Percentiles rank a stretch among this genome's conserved stretches.
Evolutionary conservation across 345 rosid species (phyloP).

Genomic region (Murraya paniculata): DNA sequence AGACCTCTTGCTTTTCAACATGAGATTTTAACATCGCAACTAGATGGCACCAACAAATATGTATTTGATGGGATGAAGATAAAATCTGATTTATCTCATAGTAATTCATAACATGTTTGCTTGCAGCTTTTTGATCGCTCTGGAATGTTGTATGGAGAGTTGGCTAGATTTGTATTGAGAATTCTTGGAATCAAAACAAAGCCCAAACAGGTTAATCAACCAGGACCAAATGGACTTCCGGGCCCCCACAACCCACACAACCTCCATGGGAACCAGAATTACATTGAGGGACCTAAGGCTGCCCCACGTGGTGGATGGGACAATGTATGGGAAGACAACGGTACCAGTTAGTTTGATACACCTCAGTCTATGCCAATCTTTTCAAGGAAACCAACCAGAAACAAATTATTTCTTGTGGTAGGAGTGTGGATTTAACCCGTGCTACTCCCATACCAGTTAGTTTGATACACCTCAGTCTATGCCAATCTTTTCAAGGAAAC

Average conservation of each 20-base stretch:
- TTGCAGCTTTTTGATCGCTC: conserved; percentile 88
- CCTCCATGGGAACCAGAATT: conserved; percentile 53
- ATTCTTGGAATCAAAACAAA: conserved; percentile 78
- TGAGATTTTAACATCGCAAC: too few species aligned
- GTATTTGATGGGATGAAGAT: neutral
- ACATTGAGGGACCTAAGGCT: conserved; percentile 69
- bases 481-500: neutral
- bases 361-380: neutral
- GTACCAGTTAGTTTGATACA: conserved; percentile 22
- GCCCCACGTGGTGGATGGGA: conserved; percentile 86
- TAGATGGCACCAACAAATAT: too few species aligned
- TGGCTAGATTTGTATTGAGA: conserved; percentile 90
- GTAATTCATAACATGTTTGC: conserved; percentile 14
- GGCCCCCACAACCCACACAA: conserved; percentile 48
- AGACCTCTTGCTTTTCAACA: too few species aligned
- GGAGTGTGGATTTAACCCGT: conserved; percentile 1
- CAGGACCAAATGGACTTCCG: conserved; percentile 61
- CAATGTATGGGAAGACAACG: conserved; percentile 68
- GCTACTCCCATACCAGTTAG: conserved; percentile 21
- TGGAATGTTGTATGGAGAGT: conserved; percentile 84
- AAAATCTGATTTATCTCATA: neutral
- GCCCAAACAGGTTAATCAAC: conserved; percentile 60
- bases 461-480: neutral
- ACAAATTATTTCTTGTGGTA: neutral
- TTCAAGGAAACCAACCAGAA: neutral